A percentile compares a stretch with the other conserved stretches of the same genome.
Conservation (phyloP, 345 rosid genomes). For the Adansonia digitata region DNA sequence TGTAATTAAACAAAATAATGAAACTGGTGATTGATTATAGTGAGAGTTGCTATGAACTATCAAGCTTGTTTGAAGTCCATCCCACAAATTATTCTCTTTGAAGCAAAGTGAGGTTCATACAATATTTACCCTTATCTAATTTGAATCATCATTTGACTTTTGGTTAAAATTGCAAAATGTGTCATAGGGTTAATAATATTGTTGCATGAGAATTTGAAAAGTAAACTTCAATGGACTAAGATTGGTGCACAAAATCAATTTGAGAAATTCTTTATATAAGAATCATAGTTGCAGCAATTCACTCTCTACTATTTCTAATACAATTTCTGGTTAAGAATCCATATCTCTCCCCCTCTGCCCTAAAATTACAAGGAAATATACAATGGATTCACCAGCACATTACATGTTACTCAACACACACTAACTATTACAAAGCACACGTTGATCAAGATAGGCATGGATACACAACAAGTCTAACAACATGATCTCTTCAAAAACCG, state of each 20-base stretch:
- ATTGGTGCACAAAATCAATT: neutral
- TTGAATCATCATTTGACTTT: too few species aligned
- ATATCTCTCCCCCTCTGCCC: neutral
- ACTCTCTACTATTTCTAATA: neutral
- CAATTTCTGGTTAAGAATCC: neutral
- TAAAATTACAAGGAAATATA: neutral
- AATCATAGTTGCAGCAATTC: slow-evolving; percentile 2
- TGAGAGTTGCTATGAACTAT: too few species aligned
- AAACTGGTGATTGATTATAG: too few species aligned
- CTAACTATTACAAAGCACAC: too few species aligned
- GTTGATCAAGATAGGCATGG: neutral
- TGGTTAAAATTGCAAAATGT: too few species aligned
- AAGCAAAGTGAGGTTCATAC: too few species aligned
- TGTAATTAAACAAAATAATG: too few species aligned
- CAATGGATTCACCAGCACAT: neutral
- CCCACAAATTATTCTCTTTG: too few species aligned
- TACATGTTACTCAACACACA: neutral
- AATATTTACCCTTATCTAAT: too few species aligned
- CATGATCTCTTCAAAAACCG: neutral
- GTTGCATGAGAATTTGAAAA: neutral
- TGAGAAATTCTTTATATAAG: neutral
- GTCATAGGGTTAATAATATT: too few species aligned
- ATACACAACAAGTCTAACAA: neutral
- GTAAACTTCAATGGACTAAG: neutral
- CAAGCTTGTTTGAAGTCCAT: too few species aligned